phyloP scores from a whole-genome alignment of 2,329 filamentous ascomycete genomes.

The Arthrobotrys sphaeroides region DNA sequence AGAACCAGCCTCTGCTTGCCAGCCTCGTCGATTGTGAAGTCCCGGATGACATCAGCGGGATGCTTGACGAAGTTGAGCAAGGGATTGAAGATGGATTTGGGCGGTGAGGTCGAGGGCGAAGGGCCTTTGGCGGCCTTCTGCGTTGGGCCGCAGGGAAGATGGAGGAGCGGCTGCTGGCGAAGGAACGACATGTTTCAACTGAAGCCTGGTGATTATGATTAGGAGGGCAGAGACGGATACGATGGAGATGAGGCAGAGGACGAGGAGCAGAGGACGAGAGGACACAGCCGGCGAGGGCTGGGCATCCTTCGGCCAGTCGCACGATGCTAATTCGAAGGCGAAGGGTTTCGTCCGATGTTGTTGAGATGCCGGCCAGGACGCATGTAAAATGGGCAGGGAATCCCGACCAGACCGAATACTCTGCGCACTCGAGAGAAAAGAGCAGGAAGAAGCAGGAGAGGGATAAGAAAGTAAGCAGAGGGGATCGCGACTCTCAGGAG shows the following conservation, averaged over 20 bases:
- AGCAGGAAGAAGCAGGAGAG: neutral
- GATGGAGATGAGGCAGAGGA: neutral
- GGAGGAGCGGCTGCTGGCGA: conserved; percentile 41
- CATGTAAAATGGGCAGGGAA: neutral
- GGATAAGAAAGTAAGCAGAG: neutral
- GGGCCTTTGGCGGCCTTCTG: conserved; percentile 19
- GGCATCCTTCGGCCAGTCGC: conserved; percentile 25
- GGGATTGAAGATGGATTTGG: conserved; percentile 42
- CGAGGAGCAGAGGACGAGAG: neutral
- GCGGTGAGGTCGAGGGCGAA: conserved; percentile 26
- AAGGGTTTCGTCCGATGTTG: conserved; percentile 45
- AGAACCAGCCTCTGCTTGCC: conserved; percentile 51
- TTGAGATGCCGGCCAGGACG: neutral
- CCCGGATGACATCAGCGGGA: conserved; percentile 37
- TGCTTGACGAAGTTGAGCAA: conserved; percentile 48
- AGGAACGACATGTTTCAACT: conserved; percentile 33
- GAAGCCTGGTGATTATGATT: neutral
- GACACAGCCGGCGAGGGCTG: neutral
- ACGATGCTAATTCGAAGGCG: neutral
- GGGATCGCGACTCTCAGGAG: neutral
- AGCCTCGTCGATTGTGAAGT: conserved; percentile 48
- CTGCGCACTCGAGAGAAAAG: no score
- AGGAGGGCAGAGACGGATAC: neutral
- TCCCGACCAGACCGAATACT: no score
- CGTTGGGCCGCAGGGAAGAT: conserved; percentile 32